These are phyloP conservation scores for Myriangium duriaei DNA, from an alignment of 2,329 filamentous ascomycete species.

Conservation along the genomic window DNA sequence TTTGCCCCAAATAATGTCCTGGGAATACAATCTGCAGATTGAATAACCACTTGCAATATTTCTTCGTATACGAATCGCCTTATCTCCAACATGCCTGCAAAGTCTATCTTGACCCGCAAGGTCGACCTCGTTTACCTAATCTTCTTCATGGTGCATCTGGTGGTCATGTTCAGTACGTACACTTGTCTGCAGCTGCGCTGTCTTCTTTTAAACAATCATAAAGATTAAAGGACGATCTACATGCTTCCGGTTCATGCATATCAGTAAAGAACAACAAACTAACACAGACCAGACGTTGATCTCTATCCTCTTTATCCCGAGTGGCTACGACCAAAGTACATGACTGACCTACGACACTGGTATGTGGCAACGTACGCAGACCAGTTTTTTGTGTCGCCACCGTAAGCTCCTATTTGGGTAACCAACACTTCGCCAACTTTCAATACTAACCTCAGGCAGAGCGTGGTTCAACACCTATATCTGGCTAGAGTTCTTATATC, in stretches of 20 bases:
- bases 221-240: too few species aligned
- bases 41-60: too few species aligned
- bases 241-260: too few species aligned
- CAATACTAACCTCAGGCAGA: slow-evolving; percentile 12
- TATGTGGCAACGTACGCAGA: slow-evolving; percentile 51
- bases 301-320: slow-evolving; percentile 46
- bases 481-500: slow-evolving; percentile 48
- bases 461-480: slow-evolving; percentile 47
- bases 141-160: slow-evolving; percentile 51
- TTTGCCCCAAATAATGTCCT: too few species aligned
- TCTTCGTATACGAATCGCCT: too few species aligned
- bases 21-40: too few species aligned
- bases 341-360: slow-evolving; percentile 39
- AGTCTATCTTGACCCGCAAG: slow-evolving; percentile 27
- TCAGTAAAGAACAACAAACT: too few species aligned
- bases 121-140: slow-evolving; percentile 39
- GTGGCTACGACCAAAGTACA: slow-evolving; percentile 36
- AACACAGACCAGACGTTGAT: slow-evolving; percentile 42
- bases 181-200: slow-evolving; percentile 9
- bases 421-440: background rate
- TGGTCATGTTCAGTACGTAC: slow-evolving; percentile 46
- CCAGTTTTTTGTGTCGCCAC: slow-evolving; percentile 48
- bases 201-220: too few species aligned
- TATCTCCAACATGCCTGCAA: slow-evolving; percentile 16
- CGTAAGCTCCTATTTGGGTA: slow-evolving; percentile 24